Conservation (phyloP, 1,284 basidiomycete species). For the Hemileia vastatrix region DNA sequence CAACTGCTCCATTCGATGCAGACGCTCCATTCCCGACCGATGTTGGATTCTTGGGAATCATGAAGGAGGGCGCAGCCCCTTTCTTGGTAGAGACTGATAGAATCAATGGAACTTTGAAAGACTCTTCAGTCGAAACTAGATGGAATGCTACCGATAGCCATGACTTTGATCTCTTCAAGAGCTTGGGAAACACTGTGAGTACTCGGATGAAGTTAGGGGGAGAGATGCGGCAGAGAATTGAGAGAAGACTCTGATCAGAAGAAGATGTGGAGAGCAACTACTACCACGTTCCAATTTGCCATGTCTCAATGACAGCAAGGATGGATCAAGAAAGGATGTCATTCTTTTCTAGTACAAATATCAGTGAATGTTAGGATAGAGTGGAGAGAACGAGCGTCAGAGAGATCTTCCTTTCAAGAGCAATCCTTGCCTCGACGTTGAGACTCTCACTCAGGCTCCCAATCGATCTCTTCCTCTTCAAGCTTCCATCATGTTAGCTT, state of each 20-base stretch:
- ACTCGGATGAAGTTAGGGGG: not conserved
- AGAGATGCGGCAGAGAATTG: not conserved
- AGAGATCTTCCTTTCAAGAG: too few relatives aligned
- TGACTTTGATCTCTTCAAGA: conserved; percentile 30
- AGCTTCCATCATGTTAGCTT: too few relatives aligned
- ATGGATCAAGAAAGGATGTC: too few relatives aligned
- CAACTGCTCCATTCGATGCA: conserved; percentile 24
- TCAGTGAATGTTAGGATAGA: too few relatives aligned
- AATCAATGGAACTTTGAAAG: conserved; percentile 27
- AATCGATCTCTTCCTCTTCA: too few relatives aligned
- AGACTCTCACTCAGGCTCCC: too few relatives aligned
- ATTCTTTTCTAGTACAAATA: too few relatives aligned
- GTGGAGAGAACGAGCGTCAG: too few relatives aligned
- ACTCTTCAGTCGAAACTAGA: conserved; percentile 29
- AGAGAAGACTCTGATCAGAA: not conserved
- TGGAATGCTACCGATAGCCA: conserved; percentile 25
- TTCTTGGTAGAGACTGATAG: conserved; percentile 34
- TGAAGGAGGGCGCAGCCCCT: conserved; percentile 28
- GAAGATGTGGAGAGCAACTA: too few relatives aligned
- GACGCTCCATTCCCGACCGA: conserved; percentile 34
- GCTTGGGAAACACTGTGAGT: conserved; percentile 28
- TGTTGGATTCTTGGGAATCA: conserved; percentile 33
- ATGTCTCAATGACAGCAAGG: too few relatives aligned
- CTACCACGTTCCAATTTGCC: too few relatives aligned
- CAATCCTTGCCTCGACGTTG: too few relatives aligned